Evolutionary conservation across 306 rosid species (phyloP).

Genomic region (Cucurbita ficifolia): DNA sequence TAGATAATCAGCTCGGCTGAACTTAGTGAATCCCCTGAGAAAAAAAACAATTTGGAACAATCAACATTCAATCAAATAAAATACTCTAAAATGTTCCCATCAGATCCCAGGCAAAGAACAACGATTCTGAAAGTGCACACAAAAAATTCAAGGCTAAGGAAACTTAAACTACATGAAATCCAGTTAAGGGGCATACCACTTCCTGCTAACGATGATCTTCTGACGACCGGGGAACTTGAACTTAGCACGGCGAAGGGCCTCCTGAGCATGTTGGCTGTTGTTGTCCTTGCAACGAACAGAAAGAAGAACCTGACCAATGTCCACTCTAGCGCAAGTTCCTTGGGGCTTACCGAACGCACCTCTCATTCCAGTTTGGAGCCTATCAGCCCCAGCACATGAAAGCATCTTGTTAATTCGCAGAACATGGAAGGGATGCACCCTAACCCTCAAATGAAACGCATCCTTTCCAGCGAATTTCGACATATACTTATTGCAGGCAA

Average conservation of each 20-base stretch:
- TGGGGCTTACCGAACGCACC: not conserved
- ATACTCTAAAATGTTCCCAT: not conserved
- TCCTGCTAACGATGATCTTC: not conserved
- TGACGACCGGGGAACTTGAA: not conserved
- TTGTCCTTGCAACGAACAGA: not conserved
- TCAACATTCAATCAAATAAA: not conserved
- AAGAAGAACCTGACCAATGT: not conserved
- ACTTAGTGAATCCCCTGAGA: constrained; percentile 2
- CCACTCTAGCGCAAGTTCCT: not conserved
- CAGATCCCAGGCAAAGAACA: too few relatives aligned
- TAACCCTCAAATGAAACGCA: not conserved
- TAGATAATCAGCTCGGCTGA: constrained; percentile 2
- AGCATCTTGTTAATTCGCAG: not conserved
- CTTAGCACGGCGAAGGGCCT: not conserved
- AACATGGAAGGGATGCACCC: not conserved
- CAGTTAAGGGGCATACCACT: not conserved
- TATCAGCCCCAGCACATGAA: constrained; percentile 1
- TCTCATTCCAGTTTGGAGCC: not conserved
- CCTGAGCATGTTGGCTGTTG: not conserved
- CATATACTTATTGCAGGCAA: not conserved
- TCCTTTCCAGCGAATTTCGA: not conserved
- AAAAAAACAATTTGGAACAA: not conserved
- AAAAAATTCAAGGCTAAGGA: too few relatives aligned
- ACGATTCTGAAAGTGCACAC: too few relatives aligned
- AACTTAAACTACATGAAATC: not conserved